Evolutionary conservation across 306 rosid species (phyloP), one percentile per base, ranked within the genome.

Genomic region (Dryas octopetala): DNA sequence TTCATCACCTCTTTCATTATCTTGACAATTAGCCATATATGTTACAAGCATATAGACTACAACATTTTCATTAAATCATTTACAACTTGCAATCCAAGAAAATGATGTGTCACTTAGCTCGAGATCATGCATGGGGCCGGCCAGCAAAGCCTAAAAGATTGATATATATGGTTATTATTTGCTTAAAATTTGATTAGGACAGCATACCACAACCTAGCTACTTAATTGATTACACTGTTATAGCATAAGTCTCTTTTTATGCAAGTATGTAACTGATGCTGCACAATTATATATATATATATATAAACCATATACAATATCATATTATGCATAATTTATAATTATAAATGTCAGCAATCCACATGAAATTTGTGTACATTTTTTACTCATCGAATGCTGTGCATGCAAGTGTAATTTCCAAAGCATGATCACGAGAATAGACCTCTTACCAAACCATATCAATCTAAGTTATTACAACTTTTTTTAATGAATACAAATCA

Each of bases 1-100:
- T 38, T 52, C 28, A 52, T 69, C 74, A 10, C 23, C 14, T 77
- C 32, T 54, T 81, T 66, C 40, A 74, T 68, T 68, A 69, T 70
- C 58, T 78, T 64, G 71, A 64, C 80, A 50, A 48, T 66, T 82
- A 16, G 58, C 57, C 73, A 23, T 23, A 23, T 23, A 23, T 74
- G 73, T 57, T 62, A 51, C 23, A 58, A 68, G 17, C 59, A 9
- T 66, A 23, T 28, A 57, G 40, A 49, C 41, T 32, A 41, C 53
- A 14, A 54, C 50, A 76, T 28, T 60, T 23, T 79, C 76, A 47
- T 32, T 32, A 32, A 32, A 32, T 32, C 3, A 32, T 74, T 17
- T 78, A 12, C 74, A 76, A 46, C 78, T 78, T 78, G 61, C 12
- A 62, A 63, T 76, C 52, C 77, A 77, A 74, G 86, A 85, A 77